Evolutionary conservation across 1,139 yeast species (phyloP), one percentile per base, ranked within the genome.

Genomic region (Pichia norvegensis): DNA sequence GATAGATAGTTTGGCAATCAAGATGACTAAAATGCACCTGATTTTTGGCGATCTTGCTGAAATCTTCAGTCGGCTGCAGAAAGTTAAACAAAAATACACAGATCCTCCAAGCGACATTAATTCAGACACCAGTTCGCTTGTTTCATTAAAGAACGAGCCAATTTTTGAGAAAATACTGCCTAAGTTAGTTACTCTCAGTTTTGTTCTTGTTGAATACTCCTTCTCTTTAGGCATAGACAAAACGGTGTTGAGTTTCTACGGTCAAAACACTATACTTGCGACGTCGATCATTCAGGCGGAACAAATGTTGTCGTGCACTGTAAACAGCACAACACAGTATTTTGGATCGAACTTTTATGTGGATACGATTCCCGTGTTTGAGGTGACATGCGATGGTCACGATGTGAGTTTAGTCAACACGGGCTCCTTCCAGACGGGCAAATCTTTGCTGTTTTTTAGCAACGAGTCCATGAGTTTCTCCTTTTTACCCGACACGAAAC

Each of bases 171-270:
- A 39, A 4, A 33, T 22, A 4, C 35, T 35, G 1, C 56, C 62
- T 1, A 14, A 37, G 3, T 46, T 53, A 27, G 47, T 56, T 16
- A 52, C 53, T 7, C 20, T 54, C 16, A 55, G 55, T 27, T 20
- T 54, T 14, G 36, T 52, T n/a, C 31, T 60, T 11, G 49, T 44
- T n/a, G 49, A 52, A 10, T 55, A 49, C 31, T 45, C 49, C 4
- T 51, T 50, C 37, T 47, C 44, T 22, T 9, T 60, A n/a, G 53
- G 56, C 4, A 42, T 61, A 11, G 55, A 59, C 22, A 43, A 53
- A 36, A 44, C 55, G 1, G 36, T 41, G 0, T 22, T 58, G 1
- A 46, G 44, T 7, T 9, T 55, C 4, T 44, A 45, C 27, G 64
- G 61, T 5, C 43, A 37, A 13, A 50, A 48, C 2, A 33, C 49